These are phyloP conservation scores for Penicillium coffeae DNA, from an alignment of 495 filamentous ascomycete species.

Conservation along the genomic window DNA sequence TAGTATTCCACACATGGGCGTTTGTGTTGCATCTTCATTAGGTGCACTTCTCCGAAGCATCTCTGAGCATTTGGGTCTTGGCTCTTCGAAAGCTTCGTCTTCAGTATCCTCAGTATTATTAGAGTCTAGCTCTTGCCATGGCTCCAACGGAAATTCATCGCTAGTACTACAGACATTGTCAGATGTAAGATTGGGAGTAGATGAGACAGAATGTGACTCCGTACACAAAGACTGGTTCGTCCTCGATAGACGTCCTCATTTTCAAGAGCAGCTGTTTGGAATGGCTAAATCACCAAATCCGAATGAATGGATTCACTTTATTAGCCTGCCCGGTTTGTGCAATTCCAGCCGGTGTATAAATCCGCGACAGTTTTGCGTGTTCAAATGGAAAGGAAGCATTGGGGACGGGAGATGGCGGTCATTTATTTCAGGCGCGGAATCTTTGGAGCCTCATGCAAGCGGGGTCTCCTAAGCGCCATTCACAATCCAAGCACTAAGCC, in stretches of 20 bases:
- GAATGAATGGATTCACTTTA: background rate
- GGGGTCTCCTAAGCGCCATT: background rate
- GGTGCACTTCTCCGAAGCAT: too few relatives aligned
- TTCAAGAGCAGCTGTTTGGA: background rate
- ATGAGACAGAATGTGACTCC: background rate
- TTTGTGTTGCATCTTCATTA: too few relatives aligned
- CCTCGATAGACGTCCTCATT: background rate
- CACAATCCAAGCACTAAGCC: background rate
- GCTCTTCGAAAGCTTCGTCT: background rate
- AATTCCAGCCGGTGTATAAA: too few relatives aligned
- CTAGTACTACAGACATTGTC: background rate
- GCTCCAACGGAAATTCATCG: background rate
- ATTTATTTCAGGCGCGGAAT: background rate
- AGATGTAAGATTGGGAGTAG: background rate
- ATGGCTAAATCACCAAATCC: background rate
- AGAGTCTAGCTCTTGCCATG: background rate
- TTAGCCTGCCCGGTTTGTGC: too few relatives aligned
- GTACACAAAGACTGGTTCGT: background rate
- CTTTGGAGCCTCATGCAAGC: background rate
- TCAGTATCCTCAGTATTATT: background rate
- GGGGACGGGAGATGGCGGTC: background rate
- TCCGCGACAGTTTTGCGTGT: too few relatives aligned
- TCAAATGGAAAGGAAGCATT: too few relatives aligned
- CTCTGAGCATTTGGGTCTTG: background rate
- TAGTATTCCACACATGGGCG: background rate